Base-by-base conservation (phyloP, 225 moss, liverwort and hornwort genomes). In the Physcomitrium patens region DNA sequence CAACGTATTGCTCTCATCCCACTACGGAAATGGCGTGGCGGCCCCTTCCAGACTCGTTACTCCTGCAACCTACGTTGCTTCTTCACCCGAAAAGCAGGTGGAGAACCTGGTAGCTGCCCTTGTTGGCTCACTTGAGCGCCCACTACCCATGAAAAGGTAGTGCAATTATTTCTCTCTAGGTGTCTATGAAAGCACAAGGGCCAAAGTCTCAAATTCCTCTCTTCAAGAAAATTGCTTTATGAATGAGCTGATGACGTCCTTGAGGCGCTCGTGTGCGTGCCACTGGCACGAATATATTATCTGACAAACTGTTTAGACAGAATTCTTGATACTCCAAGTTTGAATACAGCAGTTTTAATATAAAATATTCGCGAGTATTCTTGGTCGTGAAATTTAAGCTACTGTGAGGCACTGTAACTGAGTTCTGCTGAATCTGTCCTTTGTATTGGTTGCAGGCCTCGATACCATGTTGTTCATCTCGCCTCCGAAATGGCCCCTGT, bases 401-500 rank as follows among this genome's bases (percentile, higher is more conserved):
- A 12, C 49, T 49, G 31, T 37, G 7, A 37, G 4, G 2, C 5
- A 49, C 49, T 49, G 3, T 49, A 16, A 11, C 46, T 26, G 15
- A 56, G 41, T 63, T 27, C 12, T n/a, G 15, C 37, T 78, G 16
- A 78, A 24, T 3, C 17, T 67, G 41, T 59, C 43, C 54, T 43
- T 2, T 43, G 69, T 52, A 22, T 5, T 52, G 20, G 56, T 20
- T 76, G 45, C 88, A 94, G 89, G 77, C 84, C 86, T 76, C 44
- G 44, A 42, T 82, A 68, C 41, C 79, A 94, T 62, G 77, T 90
- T 49, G 86, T 91, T 55, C 91, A 94, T 47, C 85, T 94, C 65
- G 86, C 89, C 27, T 86, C 84, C 26, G 91, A 94, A 80, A 91
- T 94, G 91, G 93, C 93, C 14, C 93, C 93, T 10, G 78, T 91